Conservation (phyloP, 768 basidiomycete genomes). For the Leucocoprinus leucothites region DNA sequence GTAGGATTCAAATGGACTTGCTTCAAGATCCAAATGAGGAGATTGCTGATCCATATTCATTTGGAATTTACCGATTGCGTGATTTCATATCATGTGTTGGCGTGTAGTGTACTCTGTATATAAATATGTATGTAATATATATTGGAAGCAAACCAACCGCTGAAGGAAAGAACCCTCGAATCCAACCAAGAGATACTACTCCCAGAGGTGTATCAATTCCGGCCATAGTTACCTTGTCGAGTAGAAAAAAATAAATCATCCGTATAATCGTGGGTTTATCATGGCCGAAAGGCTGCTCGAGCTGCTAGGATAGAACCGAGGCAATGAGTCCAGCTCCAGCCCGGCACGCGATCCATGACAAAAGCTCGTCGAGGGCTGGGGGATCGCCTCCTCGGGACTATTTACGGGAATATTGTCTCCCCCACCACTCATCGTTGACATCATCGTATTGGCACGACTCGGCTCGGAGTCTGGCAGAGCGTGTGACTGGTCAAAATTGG, state of each 20-base stretch:
- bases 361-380: neutral
- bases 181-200: no score
- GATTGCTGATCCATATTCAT: no score
- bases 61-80: no score
- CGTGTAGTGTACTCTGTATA: no score
- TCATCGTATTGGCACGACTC: neutral
- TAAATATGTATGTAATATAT: no score
- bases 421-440: neutral
- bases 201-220: no score
- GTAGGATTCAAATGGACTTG: no score
- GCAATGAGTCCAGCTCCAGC: neutral
- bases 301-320: neutral
- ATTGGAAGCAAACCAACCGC: no score
- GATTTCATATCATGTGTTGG: no score
- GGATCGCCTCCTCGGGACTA: neutral
- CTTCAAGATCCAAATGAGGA: no score
- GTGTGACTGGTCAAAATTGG: neutral
- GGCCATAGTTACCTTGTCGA: neutral
- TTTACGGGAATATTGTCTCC: no score
- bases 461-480: neutral
- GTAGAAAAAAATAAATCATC: neutral
- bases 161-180: no score
- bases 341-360: neutral
- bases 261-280: constrained; percentile 2
- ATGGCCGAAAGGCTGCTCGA: constrained; percentile 11